Conservation (phyloP, 2,329 filamentous ascomycete genomes). For the Claviceps sp. region DNA sequence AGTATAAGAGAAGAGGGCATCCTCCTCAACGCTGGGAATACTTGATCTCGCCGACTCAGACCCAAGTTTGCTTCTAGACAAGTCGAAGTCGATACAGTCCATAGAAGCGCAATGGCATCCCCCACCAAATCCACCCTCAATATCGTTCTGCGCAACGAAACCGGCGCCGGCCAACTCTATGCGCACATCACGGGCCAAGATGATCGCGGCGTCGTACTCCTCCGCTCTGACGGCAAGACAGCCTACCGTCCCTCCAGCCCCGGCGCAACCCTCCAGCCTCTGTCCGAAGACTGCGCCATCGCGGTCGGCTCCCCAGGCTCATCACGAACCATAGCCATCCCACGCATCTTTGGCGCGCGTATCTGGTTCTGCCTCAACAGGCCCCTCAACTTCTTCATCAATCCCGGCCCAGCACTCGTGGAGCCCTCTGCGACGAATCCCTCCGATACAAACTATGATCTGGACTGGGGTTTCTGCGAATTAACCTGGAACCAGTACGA, state of each 20-base stretch:
- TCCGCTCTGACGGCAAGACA: slow-evolving; percentile 52
- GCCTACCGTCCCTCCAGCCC: slow-evolving; percentile 53
- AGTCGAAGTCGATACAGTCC: no score
- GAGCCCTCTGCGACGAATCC: slow-evolving; percentile 61
- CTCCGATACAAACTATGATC: slow-evolving; percentile 46
- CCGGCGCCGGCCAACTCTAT: slow-evolving; percentile 40
- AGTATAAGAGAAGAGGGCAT: no score
- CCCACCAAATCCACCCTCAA: slow-evolving; percentile 34
- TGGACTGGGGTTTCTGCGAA: slow-evolving; percentile 55
- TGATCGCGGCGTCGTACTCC: slow-evolving; percentile 45
- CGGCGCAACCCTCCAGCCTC: slow-evolving; percentile 30
- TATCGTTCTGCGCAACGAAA: slow-evolving; percentile 53
- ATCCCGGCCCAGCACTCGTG: slow-evolving; percentile 58
- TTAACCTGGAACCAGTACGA: slow-evolving; percentile 50
- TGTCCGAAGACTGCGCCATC: slow-evolving; percentile 49
- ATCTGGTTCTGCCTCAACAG: slow-evolving; percentile 56
- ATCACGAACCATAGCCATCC: slow-evolving; percentile 48
- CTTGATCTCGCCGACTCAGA: no score
- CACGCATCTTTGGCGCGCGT: slow-evolving; percentile 55
- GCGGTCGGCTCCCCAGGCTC: slow-evolving; percentile 46
- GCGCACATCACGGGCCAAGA: slow-evolving; percentile 57
- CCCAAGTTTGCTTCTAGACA: no score
- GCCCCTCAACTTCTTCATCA: slow-evolving; percentile 54
- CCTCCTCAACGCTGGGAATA: no score
- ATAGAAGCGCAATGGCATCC: slow-evolving; percentile 6